Evolutionary conservation across 164 flowering plant genomes (phyloP).

Genomic region (Nelumbo lutea): DNA sequence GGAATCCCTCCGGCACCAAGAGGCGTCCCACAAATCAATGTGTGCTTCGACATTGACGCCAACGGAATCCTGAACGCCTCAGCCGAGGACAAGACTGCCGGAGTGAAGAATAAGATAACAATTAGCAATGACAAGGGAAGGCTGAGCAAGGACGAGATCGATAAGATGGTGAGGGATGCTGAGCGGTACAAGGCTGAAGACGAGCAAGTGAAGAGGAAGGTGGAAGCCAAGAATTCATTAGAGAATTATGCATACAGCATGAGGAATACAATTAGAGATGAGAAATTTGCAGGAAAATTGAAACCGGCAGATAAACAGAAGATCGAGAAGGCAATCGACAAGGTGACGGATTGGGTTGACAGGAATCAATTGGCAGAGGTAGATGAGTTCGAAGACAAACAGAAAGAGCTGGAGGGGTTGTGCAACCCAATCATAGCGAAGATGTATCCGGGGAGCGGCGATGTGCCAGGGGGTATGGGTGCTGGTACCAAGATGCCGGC

Average conservation of each 20-base stretch:
- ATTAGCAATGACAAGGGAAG: background rate
- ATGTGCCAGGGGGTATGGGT: background rate
- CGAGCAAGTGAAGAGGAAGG: background rate
- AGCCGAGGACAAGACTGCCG: constrained; percentile 2
- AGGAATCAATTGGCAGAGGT: background rate
- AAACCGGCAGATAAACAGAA: background rate
- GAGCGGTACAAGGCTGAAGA: background rate
- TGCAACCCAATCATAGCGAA: background rate
- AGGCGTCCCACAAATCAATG: background rate
- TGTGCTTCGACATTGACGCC: background rate
- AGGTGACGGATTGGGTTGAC: background rate
- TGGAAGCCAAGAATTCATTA: background rate
- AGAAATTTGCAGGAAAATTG: background rate
- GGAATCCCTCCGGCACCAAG: background rate
- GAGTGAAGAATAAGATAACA: constrained; percentile 1
- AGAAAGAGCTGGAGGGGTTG: background rate
- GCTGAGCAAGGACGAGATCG: background rate
- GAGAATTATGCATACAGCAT: background rate
- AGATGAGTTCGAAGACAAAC: background rate
- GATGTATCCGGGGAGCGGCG: background rate
- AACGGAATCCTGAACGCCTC: background rate
- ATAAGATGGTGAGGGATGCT: background rate
- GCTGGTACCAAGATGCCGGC: background rate
- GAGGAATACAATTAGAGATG: constrained; percentile 1
- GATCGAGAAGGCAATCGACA: background rate